These are phyloP conservation scores for Fusarium papillatum DNA, from an alignment of 2,329 filamentous ascomycete species.

Conservation along the genomic window DNA sequence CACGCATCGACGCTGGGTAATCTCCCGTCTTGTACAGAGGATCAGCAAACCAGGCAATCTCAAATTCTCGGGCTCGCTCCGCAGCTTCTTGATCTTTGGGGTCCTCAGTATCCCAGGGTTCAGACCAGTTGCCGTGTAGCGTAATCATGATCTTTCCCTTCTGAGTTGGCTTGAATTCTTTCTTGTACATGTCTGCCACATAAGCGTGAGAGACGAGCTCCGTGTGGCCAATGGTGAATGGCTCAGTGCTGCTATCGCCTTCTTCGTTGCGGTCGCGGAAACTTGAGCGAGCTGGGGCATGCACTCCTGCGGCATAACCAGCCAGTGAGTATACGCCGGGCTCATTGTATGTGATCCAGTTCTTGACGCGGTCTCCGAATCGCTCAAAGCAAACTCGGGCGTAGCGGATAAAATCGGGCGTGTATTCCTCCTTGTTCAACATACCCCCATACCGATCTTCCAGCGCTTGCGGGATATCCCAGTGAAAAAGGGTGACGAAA, in stretches of 20 bases:
- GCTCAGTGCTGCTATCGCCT: conserved; percentile 46
- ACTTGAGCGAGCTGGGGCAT: conserved; percentile 35
- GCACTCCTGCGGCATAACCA: conserved; percentile 36
- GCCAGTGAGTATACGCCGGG: conserved; percentile 35
- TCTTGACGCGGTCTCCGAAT: conserved; percentile 39
- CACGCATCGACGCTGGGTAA: conserved; percentile 55
- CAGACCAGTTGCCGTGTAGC: conserved; percentile 57
- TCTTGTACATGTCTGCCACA: conserved; percentile 53
- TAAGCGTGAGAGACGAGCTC: conserved; percentile 54
- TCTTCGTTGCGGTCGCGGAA: conserved; percentile 38
- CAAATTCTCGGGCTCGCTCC: conserved; percentile 55
- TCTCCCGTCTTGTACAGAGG: conserved; percentile 53
- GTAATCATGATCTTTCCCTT: conserved; percentile 56
- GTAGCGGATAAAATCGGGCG: conserved; percentile 39
- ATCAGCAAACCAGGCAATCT: conserved; percentile 58
- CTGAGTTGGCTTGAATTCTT: conserved; percentile 53
- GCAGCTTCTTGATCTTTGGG: conserved; percentile 53
- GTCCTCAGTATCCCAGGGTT: conserved; percentile 53
- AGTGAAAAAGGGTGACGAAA: conserved; percentile 74
- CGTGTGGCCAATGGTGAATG: conserved; percentile 55
- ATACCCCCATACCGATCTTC: conserved; percentile 40
- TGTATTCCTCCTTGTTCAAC: conserved; percentile 35
- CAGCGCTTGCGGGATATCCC: conserved; percentile 66
- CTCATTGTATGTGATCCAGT: conserved; percentile 43
- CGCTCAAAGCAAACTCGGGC: conserved; percentile 40